These are phyloP conservation scores for Choanephora cucurbitarum DNA, from an alignment of 371 early-diverging fungal species.

Conservation along the genomic window DNA sequence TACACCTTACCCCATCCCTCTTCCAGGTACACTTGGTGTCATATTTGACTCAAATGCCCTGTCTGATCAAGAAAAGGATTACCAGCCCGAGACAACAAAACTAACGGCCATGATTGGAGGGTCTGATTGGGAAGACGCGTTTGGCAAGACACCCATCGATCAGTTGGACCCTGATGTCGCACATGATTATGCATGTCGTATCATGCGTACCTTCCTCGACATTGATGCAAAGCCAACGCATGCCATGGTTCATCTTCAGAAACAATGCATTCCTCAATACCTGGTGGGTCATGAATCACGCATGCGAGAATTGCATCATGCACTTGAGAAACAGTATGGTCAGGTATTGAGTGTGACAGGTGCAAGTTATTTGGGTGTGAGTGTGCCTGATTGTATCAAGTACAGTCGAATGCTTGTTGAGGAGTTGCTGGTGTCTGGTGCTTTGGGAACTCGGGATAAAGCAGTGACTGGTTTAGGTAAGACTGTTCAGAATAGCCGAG, in stretches of 20 bases:
- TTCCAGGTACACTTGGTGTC: slow-evolving; percentile 75
- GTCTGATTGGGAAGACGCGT: slow-evolving; percentile 63
- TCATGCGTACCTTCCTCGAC: slow-evolving; percentile 57
- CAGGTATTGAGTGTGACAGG: slow-evolving; percentile 75
- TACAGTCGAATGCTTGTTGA: slow-evolving; percentile 70
- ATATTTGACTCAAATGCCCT: slow-evolving; percentile 89
- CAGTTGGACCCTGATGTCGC: slow-evolving; percentile 35
- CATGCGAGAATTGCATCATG: slow-evolving; percentile 63
- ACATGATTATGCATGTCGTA: slow-evolving; percentile 28
- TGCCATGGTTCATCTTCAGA: slow-evolving; percentile 58
- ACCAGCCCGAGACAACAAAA: slow-evolving; percentile 46
- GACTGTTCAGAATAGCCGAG: slow-evolving; percentile 17
- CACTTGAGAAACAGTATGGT: slow-evolving; percentile 39
- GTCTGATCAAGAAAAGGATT: slow-evolving; percentile 60
- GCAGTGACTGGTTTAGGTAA: slow-evolving; percentile 55
- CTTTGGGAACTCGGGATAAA: slow-evolving; percentile 39
- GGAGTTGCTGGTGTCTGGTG: slow-evolving; percentile 44
- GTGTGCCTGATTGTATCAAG: slow-evolving; percentile 85
- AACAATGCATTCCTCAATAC: slow-evolving; percentile 91
- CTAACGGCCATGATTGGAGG: slow-evolving; percentile 95
- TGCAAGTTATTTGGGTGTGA: slow-evolving; percentile 83
- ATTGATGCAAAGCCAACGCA: slow-evolving; percentile 58
- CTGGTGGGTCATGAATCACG: slow-evolving; percentile 76
- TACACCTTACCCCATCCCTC: slow-evolving; percentile 34
- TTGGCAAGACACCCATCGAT: slow-evolving; percentile 29